A percentile compares a stretch with the other conserved stretches of the same genome.
Evolutionary conservation across 1,139 yeast species (phyloP).

Genomic region (Yamadazyma dushanensis): DNA sequence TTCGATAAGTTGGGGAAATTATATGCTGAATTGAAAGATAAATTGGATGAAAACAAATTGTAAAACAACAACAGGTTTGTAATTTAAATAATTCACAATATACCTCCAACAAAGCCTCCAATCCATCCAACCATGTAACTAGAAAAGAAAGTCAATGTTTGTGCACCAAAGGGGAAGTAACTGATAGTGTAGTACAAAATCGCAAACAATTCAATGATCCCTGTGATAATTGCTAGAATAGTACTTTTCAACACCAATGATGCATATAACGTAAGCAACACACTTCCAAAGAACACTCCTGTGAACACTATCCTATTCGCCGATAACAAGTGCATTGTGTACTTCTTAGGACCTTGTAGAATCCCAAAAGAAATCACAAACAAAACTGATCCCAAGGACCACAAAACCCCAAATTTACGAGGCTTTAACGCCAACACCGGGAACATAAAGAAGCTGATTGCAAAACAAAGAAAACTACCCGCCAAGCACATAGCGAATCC

Average conservation of each 20-base stretch:
- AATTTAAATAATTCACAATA: conserved; percentile 21
- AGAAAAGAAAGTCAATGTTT: conserved; percentile 79
- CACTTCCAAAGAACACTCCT: conserved; percentile 72
- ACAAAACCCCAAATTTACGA: conserved; percentile 81
- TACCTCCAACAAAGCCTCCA: conserved; percentile 55
- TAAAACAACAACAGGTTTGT: conserved; percentile 14
- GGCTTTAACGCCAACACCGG: conserved; percentile 92
- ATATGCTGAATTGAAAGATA: conserved; percentile 61
- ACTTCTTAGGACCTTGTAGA: conserved; percentile 86
- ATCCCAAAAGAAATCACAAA: conserved; percentile 90
- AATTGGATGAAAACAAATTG: conserved; percentile 44
- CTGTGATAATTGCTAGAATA: conserved; percentile 71
- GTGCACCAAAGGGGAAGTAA: conserved; percentile 95
- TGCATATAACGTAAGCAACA: conserved; percentile 61
- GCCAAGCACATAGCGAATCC: conserved; percentile 76
- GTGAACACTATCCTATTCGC: conserved; percentile 79
- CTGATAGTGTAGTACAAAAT: conserved; percentile 86
- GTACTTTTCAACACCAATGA: conserved; percentile 64
- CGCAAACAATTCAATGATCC: conserved; percentile 77
- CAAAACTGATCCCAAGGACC: conserved; percentile 89
- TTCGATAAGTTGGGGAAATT: conserved; percentile 65
- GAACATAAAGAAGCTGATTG: conserved; percentile 76
- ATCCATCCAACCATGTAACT: conserved; percentile 77
- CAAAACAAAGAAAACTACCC: conserved; percentile 78
- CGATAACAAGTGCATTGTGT: conserved; percentile 71